A percentile compares a stretch with the other conserved stretches of the same genome.
Evolutionary conservation across 805 yeast genomes (phyloP).

Genomic region (Teunomyces funiuensis): DNA sequence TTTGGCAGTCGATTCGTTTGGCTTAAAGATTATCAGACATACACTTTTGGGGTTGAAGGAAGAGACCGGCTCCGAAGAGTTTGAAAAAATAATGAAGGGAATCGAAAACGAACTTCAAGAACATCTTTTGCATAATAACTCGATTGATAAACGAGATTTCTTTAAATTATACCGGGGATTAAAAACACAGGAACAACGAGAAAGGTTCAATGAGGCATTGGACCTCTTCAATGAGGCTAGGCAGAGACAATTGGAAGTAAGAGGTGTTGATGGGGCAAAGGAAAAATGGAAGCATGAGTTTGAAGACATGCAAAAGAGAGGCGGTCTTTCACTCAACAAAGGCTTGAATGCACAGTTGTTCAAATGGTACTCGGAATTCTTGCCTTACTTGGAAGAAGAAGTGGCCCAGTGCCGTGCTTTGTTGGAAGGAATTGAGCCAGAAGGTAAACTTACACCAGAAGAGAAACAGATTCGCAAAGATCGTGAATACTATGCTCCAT

Average conservation of each 20-base stretch:
- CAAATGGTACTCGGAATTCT: constrained; percentile 77
- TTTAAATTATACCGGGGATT: constrained; percentile 63
- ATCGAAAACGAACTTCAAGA: constrained; percentile 26
- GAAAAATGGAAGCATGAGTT: constrained; percentile 86
- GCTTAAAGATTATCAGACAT: constrained; percentile 76
- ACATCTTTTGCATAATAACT: constrained; percentile 33
- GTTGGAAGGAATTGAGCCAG: constrained; percentile 27
- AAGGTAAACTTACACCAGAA: constrained; percentile 13
- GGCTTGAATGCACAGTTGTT: constrained; percentile 73
- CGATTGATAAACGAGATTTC: constrained; percentile 53
- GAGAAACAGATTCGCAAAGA: constrained; percentile 33
- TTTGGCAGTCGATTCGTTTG: constrained; percentile 70
- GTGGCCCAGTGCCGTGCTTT: constrained; percentile 53
- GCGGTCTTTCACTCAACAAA: constrained; percentile 54
- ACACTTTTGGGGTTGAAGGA: constrained; percentile 52
- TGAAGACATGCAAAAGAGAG: constrained; percentile 62
- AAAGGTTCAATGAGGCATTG: constrained; percentile 60
- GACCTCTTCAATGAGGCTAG: constrained; percentile 73
- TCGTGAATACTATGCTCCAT: constrained; percentile 72
- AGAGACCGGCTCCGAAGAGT: constrained; percentile 17
- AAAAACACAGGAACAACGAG: constrained; percentile 41
- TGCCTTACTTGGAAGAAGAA: constrained; percentile 71
- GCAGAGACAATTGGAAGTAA: constrained; percentile 71
- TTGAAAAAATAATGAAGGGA: constrained; percentile 27
- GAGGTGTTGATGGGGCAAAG: constrained; percentile 81